A percentile compares a stretch with the other conserved stretches of the same genome.
Evolutionary conservation across 345 rosid species (phyloP).

Genomic region (Citrus mangshanensis): DNA sequence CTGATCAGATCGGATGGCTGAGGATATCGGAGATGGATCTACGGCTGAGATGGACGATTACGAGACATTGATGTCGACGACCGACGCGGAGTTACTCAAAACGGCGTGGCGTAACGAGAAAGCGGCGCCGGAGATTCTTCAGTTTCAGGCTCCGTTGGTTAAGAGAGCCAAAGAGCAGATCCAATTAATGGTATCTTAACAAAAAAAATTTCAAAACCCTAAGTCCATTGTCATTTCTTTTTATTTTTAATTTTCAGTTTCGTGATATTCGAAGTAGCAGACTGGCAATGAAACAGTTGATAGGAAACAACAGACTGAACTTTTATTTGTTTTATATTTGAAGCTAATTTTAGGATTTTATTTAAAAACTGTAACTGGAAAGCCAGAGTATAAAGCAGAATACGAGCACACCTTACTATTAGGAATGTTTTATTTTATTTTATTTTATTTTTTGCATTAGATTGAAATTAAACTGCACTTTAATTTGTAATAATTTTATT

Average conservation of each 20-base stretch:
- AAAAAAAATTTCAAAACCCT: not conserved
- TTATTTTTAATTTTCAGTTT: not conserved
- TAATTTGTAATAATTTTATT: not conserved
- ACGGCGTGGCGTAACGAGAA: slow-evolving; percentile 16
- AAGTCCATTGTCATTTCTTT: not conserved
- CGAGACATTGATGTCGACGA: slow-evolving; percentile 11
- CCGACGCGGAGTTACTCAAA: slow-evolving; percentile 14
- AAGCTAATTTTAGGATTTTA: not conserved
- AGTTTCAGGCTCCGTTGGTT: slow-evolving; percentile 8
- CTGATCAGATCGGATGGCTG: slow-evolving; percentile 27
- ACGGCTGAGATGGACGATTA: slow-evolving; percentile 11
- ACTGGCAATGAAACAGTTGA: not conserved
- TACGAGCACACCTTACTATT: not conserved
- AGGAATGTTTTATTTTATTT: no score
- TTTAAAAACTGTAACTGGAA: not conserved
- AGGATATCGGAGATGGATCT: slow-evolving; percentile 30
- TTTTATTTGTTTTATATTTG: not conserved
- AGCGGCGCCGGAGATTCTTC: slow-evolving; percentile 16
- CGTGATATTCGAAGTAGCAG: not conserved
- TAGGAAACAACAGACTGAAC: not conserved
- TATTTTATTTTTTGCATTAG: no score
- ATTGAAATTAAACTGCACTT: not conserved
- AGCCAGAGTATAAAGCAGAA: not conserved
- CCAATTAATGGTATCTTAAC: slow-evolving; percentile 2
- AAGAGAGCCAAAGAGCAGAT: slow-evolving; percentile 17